Conservation (phyloP, 345 rosid species). For the Lepidium didymum region DNA sequence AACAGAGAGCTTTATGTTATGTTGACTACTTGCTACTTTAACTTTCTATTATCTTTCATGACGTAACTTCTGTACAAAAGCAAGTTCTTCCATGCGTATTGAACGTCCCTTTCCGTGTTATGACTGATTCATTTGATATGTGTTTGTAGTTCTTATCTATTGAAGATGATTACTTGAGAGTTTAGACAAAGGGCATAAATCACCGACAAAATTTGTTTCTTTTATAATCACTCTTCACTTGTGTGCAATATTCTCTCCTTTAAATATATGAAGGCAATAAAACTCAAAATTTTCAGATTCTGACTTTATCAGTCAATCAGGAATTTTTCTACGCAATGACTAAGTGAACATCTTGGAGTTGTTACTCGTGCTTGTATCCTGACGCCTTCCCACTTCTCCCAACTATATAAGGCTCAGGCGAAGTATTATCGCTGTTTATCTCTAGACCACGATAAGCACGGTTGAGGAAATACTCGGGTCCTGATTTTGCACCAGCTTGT, state of each 20-base stretch:
- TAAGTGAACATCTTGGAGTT: background rate
- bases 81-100: background rate
- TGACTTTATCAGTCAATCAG: background rate
- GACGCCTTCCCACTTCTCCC: conserved; percentile 87
- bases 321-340: background rate
- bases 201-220: background rate
- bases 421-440: conserved; percentile 33
- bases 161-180: background rate
- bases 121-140: background rate
- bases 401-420: conserved; percentile 44
- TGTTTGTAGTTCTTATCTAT: background rate
- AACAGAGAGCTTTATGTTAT: background rate
- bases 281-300: background rate
- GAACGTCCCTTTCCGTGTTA: background rate
- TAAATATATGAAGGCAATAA: background rate
- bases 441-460: conserved; percentile 80
- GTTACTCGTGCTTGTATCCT: conserved; percentile 46
- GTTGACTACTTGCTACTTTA: background rate
- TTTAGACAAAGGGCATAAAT: background rate
- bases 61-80: conserved; percentile 2
- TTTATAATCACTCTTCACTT: background rate
- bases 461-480: conserved; percentile 59
- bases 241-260: background rate
- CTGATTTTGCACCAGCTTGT: conserved; percentile 65
- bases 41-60: background rate